These are phyloP conservation scores for Chenopodium suecicum DNA, from an alignment of 148 eudicot genomes.

Conservation along the genomic window DNA sequence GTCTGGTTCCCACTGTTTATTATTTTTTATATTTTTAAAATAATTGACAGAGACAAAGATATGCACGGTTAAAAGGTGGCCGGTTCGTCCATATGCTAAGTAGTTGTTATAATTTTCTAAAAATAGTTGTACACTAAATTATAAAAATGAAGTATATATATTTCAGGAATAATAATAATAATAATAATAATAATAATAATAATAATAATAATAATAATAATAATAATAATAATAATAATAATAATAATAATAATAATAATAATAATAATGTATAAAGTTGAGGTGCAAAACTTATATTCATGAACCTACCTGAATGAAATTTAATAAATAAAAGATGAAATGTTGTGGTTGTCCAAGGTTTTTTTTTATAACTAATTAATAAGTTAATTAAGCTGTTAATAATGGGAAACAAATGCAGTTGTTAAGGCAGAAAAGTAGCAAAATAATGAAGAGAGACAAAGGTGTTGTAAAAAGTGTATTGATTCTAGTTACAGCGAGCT, in stretches of 20 bases:
- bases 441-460: slow-evolving; percentile 7
- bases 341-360: background rate
- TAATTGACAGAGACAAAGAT: slow-evolving; percentile 3
- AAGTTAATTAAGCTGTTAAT: slow-evolving; percentile 2
- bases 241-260: no score
- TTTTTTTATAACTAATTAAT: background rate
- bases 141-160: background rate
- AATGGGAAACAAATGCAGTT: slow-evolving; percentile 12
- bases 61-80: slow-evolving; percentile 25
- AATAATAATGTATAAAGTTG: background rate
- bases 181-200: no score
- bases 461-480: slow-evolving; percentile 6
- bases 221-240: no score
- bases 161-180: no score
- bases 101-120: background rate
- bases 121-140: background rate
- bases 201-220: no score
- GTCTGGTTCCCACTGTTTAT: slow-evolving; percentile 29
- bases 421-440: slow-evolving; percentile 8
- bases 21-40: background rate
- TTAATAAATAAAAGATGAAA: background rate
- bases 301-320: background rate
- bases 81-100: slow-evolving; percentile 30
- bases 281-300: background rate
- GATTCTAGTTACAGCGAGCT: slow-evolving; percentile 4